A percentile compares a stretch with the other conserved stretches of the same genome.
These are phyloP conservation scores for Epichloe uncinata DNA, from an alignment of 2,329 filamentous ascomycete species.

Conservation along the genomic window DNA sequence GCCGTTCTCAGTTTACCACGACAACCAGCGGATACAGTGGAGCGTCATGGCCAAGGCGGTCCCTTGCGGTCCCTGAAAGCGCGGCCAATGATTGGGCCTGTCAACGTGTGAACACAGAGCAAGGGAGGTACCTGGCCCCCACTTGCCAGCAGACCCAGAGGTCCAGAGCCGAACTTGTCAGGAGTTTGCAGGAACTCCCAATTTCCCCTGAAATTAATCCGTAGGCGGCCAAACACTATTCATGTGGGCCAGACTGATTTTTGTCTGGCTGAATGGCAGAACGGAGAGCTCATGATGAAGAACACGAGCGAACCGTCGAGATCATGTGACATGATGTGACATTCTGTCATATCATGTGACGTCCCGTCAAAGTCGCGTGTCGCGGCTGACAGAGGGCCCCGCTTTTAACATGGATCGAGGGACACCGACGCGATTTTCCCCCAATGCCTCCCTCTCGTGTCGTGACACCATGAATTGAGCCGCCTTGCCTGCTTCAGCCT, in stretches of 20 bases:
- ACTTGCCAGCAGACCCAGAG: too few relatives aligned
- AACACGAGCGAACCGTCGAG: background rate
- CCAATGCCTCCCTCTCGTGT: background rate
- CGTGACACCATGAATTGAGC: slow-evolving; percentile 5
- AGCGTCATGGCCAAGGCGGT: background rate
- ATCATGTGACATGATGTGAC: slow-evolving; percentile 17
- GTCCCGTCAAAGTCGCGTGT: slow-evolving; percentile 16
- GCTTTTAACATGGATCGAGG: background rate
- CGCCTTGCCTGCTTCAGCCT: background rate
- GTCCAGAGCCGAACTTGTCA: background rate
- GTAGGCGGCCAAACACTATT: slow-evolving; percentile 10
- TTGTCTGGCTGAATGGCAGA: background rate
- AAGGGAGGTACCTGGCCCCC: background rate
- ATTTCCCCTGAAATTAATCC: slow-evolving; percentile 14
- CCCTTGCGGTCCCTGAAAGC: background rate
- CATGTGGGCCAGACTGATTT: background rate
- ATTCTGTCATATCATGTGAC: slow-evolving; percentile 16
- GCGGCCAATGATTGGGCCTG: too few relatives aligned
- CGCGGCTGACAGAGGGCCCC: background rate
- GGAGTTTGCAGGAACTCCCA: slow-evolving; percentile 9
- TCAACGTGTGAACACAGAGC: background rate
- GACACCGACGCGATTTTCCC: slow-evolving; percentile 1
- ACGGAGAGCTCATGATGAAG: background rate
- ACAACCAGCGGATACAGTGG: slow-evolving; percentile 10
- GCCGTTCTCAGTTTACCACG: slow-evolving; percentile 9